Evolutionary conservation across 2,329 filamentous ascomycete species (phyloP), one percentile per base, ranked within the genome.

Genomic region (Trichoderma gracile): DNA sequence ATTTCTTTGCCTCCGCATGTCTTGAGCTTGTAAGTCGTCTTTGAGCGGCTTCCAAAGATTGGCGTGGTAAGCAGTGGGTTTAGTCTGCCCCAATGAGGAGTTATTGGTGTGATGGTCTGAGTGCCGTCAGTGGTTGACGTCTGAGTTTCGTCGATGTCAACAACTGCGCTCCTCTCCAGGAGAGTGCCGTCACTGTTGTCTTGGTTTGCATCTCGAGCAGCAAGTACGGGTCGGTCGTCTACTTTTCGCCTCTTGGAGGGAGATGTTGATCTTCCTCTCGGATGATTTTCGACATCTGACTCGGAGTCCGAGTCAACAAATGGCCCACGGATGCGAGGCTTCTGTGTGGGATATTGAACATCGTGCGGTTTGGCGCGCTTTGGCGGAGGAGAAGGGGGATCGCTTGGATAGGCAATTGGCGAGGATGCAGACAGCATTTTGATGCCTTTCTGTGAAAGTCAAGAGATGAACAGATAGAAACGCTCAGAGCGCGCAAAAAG

Each of bases 381-480:
- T 33, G 72, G 65, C 2, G 71, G 67, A 1, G 70, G 71, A 46
- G 75, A 75, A 43, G 75, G 69, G 25, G 85, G 84, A 70, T 80
- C 85, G 7, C 79, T 75, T 2, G 85, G 84, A 65, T 85, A 85
- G 27, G 79, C 72, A 21, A 87, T 75, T 2, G 87, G 84, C 15
- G 87, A 88, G 7, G 87, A 88, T 45, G 84, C 79, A 43, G 82
- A 79, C 27, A 85, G 77, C 86, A 90, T 89, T 49, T 70, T 79
- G 65, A 30, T 23, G 19, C 12, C 15, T 12, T 8, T 30, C 5
- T 2, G n/a, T 21, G n/a, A n/a, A 0, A 14, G 21, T 9, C 17
- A 42, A 27, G 6, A 2, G 1, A 19, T n/a, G 14, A n/a, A 21
- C 6, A 58, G 6, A 58, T 25, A 23, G 7, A 47, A 9, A 33